phyloP scores from a whole-genome alignment of 345 rosid species.

The Murraya paniculata region DNA sequence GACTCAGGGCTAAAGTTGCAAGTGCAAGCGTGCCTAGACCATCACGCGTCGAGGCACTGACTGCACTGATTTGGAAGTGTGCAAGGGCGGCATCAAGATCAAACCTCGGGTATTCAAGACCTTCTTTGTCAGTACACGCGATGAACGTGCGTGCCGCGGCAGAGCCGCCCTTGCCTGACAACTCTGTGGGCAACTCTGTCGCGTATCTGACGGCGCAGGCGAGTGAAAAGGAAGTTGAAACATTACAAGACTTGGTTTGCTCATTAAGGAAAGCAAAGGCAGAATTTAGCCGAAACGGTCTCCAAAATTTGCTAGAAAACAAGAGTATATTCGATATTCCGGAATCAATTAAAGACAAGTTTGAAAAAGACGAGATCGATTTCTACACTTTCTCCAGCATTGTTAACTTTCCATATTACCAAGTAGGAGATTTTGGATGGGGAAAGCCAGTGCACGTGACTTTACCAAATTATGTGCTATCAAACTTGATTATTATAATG shows the following conservation, averaged over 20 bases:
- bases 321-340: neutral
- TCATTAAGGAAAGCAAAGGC: conserved; percentile 21
- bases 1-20: conserved; percentile 22
- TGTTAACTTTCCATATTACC: conserved; percentile 21
- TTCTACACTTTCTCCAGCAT: conserved; percentile 19
- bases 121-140: neutral
- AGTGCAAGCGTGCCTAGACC: conserved; percentile 15
- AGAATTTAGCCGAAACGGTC: conserved; percentile 17
- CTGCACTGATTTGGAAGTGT: conserved; percentile 29
- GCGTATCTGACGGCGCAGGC: conserved; percentile 21
- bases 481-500: neutral
- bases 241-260: conserved; percentile 20
- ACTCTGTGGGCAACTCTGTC: conserved; percentile 7
- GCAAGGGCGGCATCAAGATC: conserved; percentile 10
- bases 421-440: conserved; percentile 35
- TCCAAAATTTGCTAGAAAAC: neutral
- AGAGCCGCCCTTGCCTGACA: neutral
- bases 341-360: conserved; percentile 12
- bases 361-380: conserved; percentile 19
- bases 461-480: neutral
- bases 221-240: conserved; percentile 22
- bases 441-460: conserved; percentile 35
- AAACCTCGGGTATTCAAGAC: neutral
- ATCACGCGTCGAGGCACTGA: conserved; percentile 32
- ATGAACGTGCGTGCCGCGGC: conserved; percentile 5